A percentile compares a stretch with the other conserved stretches of the same genome.
phyloP scores from a whole-genome alignment of 371 early-diverging fungal species.

The Saksenaea oblongispora region DNA sequence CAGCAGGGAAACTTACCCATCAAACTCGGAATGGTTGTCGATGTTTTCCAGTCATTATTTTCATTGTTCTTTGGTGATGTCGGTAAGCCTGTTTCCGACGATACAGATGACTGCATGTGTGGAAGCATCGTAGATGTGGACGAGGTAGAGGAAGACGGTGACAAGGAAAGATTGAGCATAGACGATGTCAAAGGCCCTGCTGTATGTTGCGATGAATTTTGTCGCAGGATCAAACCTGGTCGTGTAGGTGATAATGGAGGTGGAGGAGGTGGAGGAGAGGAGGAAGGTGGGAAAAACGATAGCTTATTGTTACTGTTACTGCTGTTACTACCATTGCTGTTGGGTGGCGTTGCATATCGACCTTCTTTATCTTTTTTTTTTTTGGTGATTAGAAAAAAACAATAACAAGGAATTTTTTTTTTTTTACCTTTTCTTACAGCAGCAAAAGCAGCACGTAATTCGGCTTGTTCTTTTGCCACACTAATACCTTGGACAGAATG shows the following conservation, averaged over 20 bases:
- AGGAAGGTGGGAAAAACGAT: conserved; percentile 24
- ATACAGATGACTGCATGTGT: conserved; percentile 23
- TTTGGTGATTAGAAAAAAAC: not conserved
- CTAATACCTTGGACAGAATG: conserved; percentile 52
- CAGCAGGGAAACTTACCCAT: conserved; percentile 31
- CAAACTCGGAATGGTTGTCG: conserved; percentile 38
- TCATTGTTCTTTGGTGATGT: not conserved
- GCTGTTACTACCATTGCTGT: conserved; percentile 20
- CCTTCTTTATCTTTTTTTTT: conserved; percentile 5
- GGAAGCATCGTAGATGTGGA: conserved; percentile 15
- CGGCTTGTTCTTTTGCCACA: conserved; percentile 45
- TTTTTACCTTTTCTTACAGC: conserved; percentile 5
- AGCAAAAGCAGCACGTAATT: conserved; percentile 27
- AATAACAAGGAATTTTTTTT: not conserved
- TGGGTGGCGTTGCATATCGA: conserved; percentile 14
- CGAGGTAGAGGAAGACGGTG: conserved; percentile 37
- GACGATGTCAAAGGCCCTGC: conserved; percentile 28
- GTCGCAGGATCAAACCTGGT: conserved; percentile 20
- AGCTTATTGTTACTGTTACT: conserved; percentile 12
- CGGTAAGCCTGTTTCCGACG: conserved; percentile 8
- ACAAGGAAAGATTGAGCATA: conserved; percentile 45
- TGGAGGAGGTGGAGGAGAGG: conserved; percentile 19
- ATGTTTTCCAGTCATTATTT: conserved; percentile 19
- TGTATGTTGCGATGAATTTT: conserved; percentile 10
- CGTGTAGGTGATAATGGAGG: conserved; percentile 14